These are phyloP conservation scores for Trichoderma asperelloides DNA, from an alignment of 495 filamentous ascomycete species.

Conservation along the genomic window DNA sequence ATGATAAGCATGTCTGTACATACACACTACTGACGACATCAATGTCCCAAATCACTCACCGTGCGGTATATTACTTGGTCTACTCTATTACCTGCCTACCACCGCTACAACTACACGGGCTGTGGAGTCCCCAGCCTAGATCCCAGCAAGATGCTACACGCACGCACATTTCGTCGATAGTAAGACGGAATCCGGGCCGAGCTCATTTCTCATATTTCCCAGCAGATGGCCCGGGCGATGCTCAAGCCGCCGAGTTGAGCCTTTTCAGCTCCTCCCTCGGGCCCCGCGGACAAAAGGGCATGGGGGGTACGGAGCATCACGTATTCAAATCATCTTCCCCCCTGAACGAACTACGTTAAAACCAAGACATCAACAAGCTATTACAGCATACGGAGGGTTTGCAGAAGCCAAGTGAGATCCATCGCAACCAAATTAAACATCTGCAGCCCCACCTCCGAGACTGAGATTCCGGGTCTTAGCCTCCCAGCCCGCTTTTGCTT, in stretches of 20 bases:
- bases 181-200: neutral
- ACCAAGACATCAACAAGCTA: neutral
- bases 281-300: neutral
- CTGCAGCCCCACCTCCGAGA: slow-evolving; percentile 2
- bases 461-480: slow-evolving; percentile 3
- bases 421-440: neutral
- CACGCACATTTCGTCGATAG: neutral
- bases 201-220: neutral
- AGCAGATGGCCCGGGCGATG: neutral
- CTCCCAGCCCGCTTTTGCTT: neutral
- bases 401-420: neutral
- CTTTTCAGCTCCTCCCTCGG: neutral
- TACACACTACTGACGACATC: too few relatives aligned
- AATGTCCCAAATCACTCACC: too few relatives aligned
- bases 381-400: neutral
- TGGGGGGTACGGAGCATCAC: neutral
- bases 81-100: too few relatives aligned
- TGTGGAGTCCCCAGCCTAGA: too few relatives aligned
- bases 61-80: too few relatives aligned
- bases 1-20: too few relatives aligned
- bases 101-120: too few relatives aligned
- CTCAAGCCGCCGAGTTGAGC: neutral
- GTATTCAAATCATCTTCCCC: neutral
- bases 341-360: neutral
- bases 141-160: too few relatives aligned